These are phyloP conservation scores for Wallacemonas sp. DNA, from an alignment of 208 protist species.

Conservation along the genomic window DNA sequence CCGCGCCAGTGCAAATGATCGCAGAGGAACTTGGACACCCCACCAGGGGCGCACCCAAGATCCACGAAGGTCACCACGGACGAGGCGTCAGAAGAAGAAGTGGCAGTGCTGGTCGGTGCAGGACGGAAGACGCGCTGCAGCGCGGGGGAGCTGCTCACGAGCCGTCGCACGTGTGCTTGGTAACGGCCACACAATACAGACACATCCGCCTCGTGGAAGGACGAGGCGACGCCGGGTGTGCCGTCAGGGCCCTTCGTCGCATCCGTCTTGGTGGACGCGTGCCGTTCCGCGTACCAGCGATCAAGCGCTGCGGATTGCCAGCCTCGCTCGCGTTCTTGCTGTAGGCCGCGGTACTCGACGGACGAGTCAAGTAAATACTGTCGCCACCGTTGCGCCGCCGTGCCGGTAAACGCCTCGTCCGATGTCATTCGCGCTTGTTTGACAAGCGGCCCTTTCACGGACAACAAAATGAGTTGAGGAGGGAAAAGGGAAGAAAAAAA, in stretches of 20 bases:
- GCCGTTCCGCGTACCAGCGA: constrained; percentile 51
- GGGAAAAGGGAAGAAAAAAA: no score
- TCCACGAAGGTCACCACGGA: constrained; percentile 54
- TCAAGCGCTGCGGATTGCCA: constrained; percentile 62
- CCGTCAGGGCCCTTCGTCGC: neutral
- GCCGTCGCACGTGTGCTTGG: constrained; percentile 41
- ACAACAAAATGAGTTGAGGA: no score
- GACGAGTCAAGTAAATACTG: constrained; percentile 31
- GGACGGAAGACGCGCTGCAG: constrained; percentile 15
- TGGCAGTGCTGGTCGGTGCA: neutral
- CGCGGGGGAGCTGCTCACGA: constrained; percentile 19
- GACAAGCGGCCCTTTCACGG: neutral
- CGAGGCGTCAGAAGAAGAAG: neutral
- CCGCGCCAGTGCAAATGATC: constrained; percentile 61
- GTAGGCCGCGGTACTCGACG: constrained; percentile 33
- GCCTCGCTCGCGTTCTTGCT: constrained; percentile 49
- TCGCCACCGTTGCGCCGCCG: constrained; percentile 25
- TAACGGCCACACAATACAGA: constrained; percentile 46
- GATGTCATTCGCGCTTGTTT: neutral
- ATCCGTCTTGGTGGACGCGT: neutral
- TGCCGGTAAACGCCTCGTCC: neutral
- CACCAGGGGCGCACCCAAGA: constrained; percentile 68
- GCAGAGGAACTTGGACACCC: constrained; percentile 64
- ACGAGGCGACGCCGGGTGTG: constrained; percentile 13
- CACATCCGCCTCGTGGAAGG: constrained; percentile 49